These are phyloP conservation scores for Suillus occidentalis DNA, from an alignment of 768 basidiomycete species.

Conservation along the genomic window DNA sequence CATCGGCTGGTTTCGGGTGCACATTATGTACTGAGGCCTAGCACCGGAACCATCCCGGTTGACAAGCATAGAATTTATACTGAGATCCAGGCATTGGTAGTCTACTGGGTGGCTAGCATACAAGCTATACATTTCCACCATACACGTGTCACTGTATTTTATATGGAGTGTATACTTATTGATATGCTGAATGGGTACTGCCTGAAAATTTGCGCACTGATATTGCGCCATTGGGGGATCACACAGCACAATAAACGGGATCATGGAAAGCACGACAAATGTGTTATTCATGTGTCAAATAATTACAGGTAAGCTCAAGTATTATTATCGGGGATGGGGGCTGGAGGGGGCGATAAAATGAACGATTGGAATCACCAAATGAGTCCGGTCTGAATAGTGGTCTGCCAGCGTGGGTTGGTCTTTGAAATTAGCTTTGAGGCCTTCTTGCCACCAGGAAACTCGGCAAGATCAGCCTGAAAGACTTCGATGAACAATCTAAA, in stretches of 20 bases:
- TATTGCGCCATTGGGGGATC: background rate
- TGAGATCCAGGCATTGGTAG: background rate
- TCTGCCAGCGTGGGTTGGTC: background rate
- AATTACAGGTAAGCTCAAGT: background rate
- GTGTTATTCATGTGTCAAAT: background rate
- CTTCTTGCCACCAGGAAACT: background rate
- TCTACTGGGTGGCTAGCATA: background rate
- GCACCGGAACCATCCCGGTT: too few species aligned
- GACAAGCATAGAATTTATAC: too few species aligned
- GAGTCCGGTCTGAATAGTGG: background rate
- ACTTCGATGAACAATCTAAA: background rate
- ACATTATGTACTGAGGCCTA: too few species aligned
- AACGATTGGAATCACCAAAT: background rate
- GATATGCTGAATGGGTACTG: background rate
- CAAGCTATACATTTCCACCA: background rate
- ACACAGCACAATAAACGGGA: too few species aligned
- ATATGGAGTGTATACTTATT: background rate
- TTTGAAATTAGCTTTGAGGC: background rate
- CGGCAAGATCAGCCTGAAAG: background rate
- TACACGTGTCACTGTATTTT: background rate
- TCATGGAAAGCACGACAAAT: background rate
- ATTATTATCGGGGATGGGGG: background rate
- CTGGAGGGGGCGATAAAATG: background rate
- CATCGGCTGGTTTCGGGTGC: too few species aligned
- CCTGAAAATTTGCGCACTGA: background rate